Percentiles rank a stretch among this genome's conserved stretches.
Evolutionary conservation across 257 asterid species (phyloP).

Genomic region (Jacaranda mimosifolia): DNA sequence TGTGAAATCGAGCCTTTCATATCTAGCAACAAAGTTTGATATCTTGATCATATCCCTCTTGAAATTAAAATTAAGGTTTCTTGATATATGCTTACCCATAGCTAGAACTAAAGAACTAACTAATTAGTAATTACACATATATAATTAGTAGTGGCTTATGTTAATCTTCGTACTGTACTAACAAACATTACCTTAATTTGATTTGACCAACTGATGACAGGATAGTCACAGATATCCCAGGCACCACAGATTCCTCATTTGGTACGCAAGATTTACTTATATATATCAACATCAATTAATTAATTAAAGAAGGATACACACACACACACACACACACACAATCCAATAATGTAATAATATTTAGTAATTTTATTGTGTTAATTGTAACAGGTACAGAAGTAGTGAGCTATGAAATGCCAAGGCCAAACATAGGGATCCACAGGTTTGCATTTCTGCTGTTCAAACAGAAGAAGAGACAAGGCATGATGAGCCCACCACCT

Average conservation of each 20-base stretch:
- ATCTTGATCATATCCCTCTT: no score
- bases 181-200: constrained; percentile 2
- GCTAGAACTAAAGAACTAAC: no score
- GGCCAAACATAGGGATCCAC: constrained; percentile 93
- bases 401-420: constrained; percentile 75
- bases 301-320: not conserved
- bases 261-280: constrained; percentile 49
- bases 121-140: no score
- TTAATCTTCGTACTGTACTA: not conserved
- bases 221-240: constrained; percentile 93
- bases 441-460: constrained; percentile 73
- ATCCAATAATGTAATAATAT: no score
- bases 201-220: constrained; percentile 52
- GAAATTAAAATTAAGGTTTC: no score
- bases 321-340: no score
- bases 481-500: constrained; percentile 24
- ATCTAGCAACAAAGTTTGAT: no score
- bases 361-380: no score
- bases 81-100: no score
- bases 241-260: constrained; percentile 86
- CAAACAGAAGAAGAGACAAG: constrained; percentile 66
- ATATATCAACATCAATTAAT: not conserved
- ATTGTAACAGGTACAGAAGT: constrained; percentile 70
- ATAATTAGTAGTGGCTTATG: no score
- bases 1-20: no score